Conservation (phyloP, 345 rosid genomes). For the Nephelium lappaceum region DNA sequence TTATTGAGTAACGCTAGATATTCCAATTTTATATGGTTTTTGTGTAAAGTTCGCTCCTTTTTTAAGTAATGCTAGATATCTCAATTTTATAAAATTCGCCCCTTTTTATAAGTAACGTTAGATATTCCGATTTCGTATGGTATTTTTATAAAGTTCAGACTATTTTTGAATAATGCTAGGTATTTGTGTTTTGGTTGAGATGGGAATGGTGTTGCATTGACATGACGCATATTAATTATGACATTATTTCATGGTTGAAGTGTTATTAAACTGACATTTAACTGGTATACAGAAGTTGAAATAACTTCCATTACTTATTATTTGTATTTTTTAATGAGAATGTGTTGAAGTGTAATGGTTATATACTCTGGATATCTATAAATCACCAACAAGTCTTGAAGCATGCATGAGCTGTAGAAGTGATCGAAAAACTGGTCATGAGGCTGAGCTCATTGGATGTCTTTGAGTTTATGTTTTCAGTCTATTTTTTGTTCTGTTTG, state of each 20-base stretch:
- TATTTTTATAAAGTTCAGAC: neutral
- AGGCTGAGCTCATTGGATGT: conserved; percentile 38
- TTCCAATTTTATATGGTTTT: neutral
- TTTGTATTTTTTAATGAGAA: too few relatives aligned
- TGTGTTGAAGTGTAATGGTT: too few relatives aligned
- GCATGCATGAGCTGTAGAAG: neutral
- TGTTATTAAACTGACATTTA: neutral
- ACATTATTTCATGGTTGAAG: neutral
- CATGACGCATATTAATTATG: neutral
- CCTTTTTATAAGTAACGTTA: too few relatives aligned
- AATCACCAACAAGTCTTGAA: neutral
- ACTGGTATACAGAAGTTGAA: too few relatives aligned
- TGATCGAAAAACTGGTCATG: conserved; percentile 9
- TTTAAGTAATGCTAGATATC: neutral
- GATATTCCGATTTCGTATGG: neutral
- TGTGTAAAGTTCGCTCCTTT: neutral
- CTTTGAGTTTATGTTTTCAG: neutral
- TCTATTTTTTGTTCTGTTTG: neutral
- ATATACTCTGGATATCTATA: neutral
- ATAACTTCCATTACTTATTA: too few relatives aligned
- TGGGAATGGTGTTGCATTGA: too few relatives aligned
- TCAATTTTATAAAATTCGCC: too few relatives aligned
- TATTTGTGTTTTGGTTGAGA: too few relatives aligned
- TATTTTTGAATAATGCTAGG: neutral
- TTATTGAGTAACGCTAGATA: neutral